A percentile compares a stretch with the other conserved stretches of the same genome.
Conservation (phyloP, 805 yeast species). For the Saccharomycopsis sp. region DNA sequence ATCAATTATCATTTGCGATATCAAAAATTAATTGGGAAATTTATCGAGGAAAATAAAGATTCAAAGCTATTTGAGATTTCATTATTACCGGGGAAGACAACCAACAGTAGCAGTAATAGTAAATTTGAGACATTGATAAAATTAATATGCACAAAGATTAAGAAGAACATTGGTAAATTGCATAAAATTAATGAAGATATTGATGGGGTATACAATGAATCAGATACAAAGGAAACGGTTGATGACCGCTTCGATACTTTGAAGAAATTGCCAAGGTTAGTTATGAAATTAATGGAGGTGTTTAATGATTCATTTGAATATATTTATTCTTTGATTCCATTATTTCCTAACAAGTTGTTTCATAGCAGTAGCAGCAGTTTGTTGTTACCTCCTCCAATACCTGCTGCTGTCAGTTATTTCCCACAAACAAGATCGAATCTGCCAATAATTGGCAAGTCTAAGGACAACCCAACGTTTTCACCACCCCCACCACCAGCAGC, state of each 20-base stretch:
- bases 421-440: neutral
- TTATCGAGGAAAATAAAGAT: slow-evolving; percentile 17
- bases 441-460: neutral
- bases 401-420: neutral
- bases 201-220: neutral
- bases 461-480: neutral
- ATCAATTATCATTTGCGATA: slow-evolving; percentile 19
- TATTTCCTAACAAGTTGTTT: slow-evolving; percentile 12
- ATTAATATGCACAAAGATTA: slow-evolving; percentile 13
- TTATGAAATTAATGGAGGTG: slow-evolving; percentile 7
- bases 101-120: slow-evolving; percentile 3
- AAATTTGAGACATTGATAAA: slow-evolving; percentile 17
- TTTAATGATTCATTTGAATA: slow-evolving; percentile 18
- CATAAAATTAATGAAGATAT: slow-evolving; percentile 1
- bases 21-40: slow-evolving; percentile 12
- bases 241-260: slow-evolving; percentile 5
- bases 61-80: slow-evolving; percentile 11
- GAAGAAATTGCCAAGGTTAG: slow-evolving; percentile 8
- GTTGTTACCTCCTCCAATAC: neutral
- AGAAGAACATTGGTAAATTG: slow-evolving; percentile 13
- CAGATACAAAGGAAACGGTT: slow-evolving; percentile 3
- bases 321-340: slow-evolving; percentile 13
- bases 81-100: slow-evolving; percentile 13
- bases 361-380: neutral
- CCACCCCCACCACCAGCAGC: slow-evolving; percentile 3